Evolutionary conservation across 306 rosid species (phyloP), one percentile per base, ranked within the genome.

Genomic region (Dalbergia cultrata): DNA sequence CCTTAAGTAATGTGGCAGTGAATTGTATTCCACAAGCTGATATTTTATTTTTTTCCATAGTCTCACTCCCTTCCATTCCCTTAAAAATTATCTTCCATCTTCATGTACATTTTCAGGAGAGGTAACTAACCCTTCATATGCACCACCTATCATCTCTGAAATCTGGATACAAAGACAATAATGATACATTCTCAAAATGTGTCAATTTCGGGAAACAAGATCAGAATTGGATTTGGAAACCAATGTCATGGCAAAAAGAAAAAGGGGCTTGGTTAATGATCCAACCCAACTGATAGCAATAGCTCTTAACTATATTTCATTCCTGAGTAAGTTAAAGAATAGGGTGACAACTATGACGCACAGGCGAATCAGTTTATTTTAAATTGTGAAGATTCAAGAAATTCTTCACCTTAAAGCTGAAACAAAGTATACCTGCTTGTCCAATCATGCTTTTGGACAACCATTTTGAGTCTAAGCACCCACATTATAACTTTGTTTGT

Each of bases 11-110:
- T 66, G 58, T 62, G 95, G 91, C 77, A 91, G 73, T 74, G 89
- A 75, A 76, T 85, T 85, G 82, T 83, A 90, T 16, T 87, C 92
- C 71, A 90, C 72, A 66, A 90, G 92, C 45, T 85, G 90, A 71
- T 84, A 82, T 68, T 80, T 88, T 33, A 81, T 79, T 74, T 82
- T 84, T 80, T 73, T 77, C 87, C 86, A 79, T 5, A 76, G 13
- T 79, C 77, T 80, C 73, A 61, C 44, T 83, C 86, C 88, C 56
- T 81, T 87, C 56, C 59, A 14, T 76, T 65, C 82, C 74, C 70
- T 84, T 16, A 34, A 75, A 79, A 5, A 22, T 52, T 2, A 53
- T 5, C 43, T 81, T 74, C 62, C 84, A 62, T 83, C 78, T 62
- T 86, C 87, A 8, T 74, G 62, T 22, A 9, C 7, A 34, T 74